These are phyloP conservation scores for Fusarium austroafricanum DNA, from an alignment of 2,329 filamentous ascomycete genomes.

Conservation along the genomic window DNA sequence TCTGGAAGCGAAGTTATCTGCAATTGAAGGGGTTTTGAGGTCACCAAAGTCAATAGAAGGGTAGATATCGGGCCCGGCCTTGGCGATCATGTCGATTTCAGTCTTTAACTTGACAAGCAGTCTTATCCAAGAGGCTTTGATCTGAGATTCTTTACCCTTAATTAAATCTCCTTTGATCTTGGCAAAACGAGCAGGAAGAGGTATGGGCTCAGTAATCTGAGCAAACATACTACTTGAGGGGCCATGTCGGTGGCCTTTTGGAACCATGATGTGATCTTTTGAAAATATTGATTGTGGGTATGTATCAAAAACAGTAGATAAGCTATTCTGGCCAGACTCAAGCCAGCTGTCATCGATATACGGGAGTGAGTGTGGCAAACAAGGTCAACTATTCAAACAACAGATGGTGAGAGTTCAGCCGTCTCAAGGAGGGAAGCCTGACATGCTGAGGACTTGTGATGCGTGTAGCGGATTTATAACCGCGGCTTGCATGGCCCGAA, in stretches of 20 bases:
- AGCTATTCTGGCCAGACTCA: neutral
- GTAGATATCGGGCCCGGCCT: constrained; percentile 50
- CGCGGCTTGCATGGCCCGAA: constrained; percentile 5
- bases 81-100: constrained; percentile 53
- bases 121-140: constrained; percentile 55
- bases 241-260: constrained; percentile 34
- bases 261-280: constrained; percentile 26
- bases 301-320: constrained; percentile 3
- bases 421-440: constrained; percentile 1
- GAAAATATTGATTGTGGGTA: neutral
- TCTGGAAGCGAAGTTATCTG: constrained; percentile 44
- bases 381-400: constrained; percentile 2
- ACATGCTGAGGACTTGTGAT: constrained; percentile 14
- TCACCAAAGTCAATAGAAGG: constrained; percentile 58
- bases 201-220: constrained; percentile 45
- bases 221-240: constrained; percentile 46
- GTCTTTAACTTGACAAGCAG: constrained; percentile 52
- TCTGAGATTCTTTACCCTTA: constrained; percentile 51
- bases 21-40: constrained; percentile 45
- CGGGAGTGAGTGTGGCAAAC: neutral
- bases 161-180: constrained; percentile 55
- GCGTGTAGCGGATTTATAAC: constrained; percentile 19
- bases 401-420: neutral
- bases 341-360: neutral
- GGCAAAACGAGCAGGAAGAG: constrained; percentile 56